phyloP scores from a whole-genome alignment of 345 rosid species.

The Carallia pectinifolia region DNA sequence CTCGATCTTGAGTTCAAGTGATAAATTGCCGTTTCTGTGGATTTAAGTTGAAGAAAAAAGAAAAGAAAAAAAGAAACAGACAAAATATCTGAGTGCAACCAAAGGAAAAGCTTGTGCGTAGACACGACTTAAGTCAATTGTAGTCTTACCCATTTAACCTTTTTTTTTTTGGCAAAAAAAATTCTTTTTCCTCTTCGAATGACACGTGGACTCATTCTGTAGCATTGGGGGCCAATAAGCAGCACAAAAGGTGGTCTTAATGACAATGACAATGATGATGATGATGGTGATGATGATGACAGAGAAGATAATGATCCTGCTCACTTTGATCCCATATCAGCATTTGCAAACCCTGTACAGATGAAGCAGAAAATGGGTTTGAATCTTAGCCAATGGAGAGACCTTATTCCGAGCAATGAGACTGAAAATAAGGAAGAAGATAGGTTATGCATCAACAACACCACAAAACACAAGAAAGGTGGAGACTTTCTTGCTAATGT shows the following conservation, averaged over 20 bases:
- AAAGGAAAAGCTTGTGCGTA: too few species aligned
- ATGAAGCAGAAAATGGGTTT: constrained; percentile 63
- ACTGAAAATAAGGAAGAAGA: constrained; percentile 15
- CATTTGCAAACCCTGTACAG: constrained; percentile 63
- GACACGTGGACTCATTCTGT: constrained; percentile 18
- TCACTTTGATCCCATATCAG: constrained; percentile 37
- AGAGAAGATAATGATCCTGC: constrained; percentile 24
- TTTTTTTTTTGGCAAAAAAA: not conserved
- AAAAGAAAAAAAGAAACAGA: too few species aligned
- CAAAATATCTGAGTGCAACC: too few species aligned
- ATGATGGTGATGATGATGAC: constrained; percentile 41
- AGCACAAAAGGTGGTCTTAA: constrained; percentile 18
- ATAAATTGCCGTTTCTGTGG: not conserved
- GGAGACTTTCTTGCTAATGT: constrained; percentile 6
- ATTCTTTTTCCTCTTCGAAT: not conserved
- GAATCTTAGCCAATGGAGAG: constrained; percentile 56
- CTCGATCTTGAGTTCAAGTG: not conserved
- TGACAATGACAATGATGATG: constrained; percentile 19
- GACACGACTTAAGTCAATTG: too few species aligned
- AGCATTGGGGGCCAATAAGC: constrained; percentile 60
- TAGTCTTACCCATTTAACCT: not conserved
- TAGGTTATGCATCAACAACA: constrained; percentile 13
- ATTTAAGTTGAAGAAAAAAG: not conserved
- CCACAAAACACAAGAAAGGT: constrained; percentile 17
- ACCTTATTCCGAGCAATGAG: constrained; percentile 28